Evolutionary conservation across 2,329 filamentous ascomycete genomes (phyloP).

Genomic region (Aureobasidium leucospermi): DNA sequence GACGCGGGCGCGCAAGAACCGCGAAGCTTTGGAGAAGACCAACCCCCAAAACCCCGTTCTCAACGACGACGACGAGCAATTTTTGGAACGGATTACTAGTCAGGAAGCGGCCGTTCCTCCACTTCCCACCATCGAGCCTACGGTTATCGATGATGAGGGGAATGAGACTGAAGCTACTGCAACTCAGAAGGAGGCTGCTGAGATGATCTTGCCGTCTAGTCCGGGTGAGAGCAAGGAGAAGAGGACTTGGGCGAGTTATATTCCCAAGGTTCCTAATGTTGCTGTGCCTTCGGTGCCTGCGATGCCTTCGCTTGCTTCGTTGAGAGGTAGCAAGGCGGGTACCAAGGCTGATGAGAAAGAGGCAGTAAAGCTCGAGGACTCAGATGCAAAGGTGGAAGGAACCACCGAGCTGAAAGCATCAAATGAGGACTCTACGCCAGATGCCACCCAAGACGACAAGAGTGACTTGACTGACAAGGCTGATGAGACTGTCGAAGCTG

Average conservation of each 20-base stretch:
- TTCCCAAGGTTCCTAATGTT: conserved; percentile 22
- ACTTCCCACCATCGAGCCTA: conserved; percentile 30
- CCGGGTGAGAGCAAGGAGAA: conserved; percentile 20
- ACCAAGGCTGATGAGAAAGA: conserved; percentile 25
- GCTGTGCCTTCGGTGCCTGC: background rate
- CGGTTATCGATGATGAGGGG: conserved; percentile 28
- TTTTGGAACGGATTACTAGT: conserved; percentile 45
- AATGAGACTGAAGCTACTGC: conserved; percentile 29
- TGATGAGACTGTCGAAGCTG: too few relatives aligned
- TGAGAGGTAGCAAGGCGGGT: conserved; percentile 13
- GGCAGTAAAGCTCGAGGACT: background rate
- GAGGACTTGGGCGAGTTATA: conserved; percentile 29
- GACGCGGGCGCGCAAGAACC: conserved; percentile 29
- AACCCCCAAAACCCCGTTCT: conserved; percentile 40
- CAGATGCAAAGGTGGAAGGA: background rate
- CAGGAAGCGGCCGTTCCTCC: conserved; percentile 37
- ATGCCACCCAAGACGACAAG: too few relatives aligned
- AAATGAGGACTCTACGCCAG: too few relatives aligned
- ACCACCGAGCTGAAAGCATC: background rate
- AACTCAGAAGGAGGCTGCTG: conserved; percentile 20
- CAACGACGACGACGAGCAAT: conserved; percentile 55
- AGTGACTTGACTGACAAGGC: too few relatives aligned
- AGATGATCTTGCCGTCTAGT: conserved; percentile 5
- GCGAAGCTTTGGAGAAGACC: conserved; percentile 28
- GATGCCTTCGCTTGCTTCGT: conserved; percentile 20